These are phyloP conservation scores for Aleurites moluccanus DNA, from an alignment of 441 rosid genomes.

Conservation along the genomic window DNA sequence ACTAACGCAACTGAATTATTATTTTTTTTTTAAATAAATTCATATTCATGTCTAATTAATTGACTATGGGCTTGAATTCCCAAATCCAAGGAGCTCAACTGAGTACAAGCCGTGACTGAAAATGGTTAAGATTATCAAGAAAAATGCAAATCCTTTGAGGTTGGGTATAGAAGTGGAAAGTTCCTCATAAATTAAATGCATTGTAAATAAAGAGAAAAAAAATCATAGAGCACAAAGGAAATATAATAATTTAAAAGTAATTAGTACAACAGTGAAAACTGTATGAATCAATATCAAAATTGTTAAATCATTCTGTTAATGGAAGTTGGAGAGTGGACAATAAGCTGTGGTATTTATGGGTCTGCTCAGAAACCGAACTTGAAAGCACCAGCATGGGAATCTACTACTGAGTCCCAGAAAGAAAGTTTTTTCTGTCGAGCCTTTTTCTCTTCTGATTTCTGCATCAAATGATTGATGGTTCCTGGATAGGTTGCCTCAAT, in stretches of 20 bases:
- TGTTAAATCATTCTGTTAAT: background rate
- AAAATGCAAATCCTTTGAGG: conserved; percentile 33
- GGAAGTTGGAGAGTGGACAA: background rate
- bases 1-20: no score
- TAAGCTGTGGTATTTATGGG: background rate
- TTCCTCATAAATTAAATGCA: conserved; percentile 43
- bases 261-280: background rate
- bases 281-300: conserved; percentile 12
- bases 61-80: conserved; percentile 63
- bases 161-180: conserved; percentile 42
- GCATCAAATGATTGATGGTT: conserved; percentile 49
- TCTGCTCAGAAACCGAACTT: conserved; percentile 63
- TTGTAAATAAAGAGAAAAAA: conserved; percentile 44
- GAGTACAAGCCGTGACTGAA: conserved; percentile 50
- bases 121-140: conserved; percentile 73
- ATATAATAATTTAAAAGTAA: background rate
- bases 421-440: conserved; percentile 54
- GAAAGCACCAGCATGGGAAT: conserved; percentile 78
- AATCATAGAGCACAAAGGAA: background rate
- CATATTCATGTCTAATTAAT: conserved; percentile 48
- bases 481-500: conserved; percentile 62
- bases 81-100: conserved; percentile 33
- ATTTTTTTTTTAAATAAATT: background rate
- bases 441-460: conserved; percentile 55
- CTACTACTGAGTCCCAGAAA: conserved; percentile 86